Evolutionary conservation across 139 green algal genomes (phyloP), one percentile per base, ranked within the genome.

Genomic region (Parachlorella kessleri): DNA sequence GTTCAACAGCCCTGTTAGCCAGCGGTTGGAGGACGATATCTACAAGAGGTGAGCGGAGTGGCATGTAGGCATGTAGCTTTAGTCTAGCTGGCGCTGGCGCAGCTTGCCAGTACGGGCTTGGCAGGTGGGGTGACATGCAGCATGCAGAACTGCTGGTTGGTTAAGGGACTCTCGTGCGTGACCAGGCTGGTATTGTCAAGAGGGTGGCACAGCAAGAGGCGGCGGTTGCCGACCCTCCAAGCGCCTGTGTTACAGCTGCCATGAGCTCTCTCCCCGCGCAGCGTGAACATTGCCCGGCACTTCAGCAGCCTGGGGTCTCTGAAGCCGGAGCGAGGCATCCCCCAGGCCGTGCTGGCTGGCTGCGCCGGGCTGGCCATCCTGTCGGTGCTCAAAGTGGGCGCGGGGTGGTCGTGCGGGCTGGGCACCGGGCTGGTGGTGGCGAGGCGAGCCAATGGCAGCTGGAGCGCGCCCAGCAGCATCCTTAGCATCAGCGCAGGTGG

Each of bases 351-450:
- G 48, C 81, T 95, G 54, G 64, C 74, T 0, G 87, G 84, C 24
- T 85, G 79, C 0, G 73, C 75, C 4, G 91, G 89, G 5, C 81
- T 95, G 55, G 89, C 88, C 48, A 84, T 85, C 26, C 70, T 87
- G 30, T 81, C 83, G 35, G 55, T 79, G 18, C 48, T 81, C 32
- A 54, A 87, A 35, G 78, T 90, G 37, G 90, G 87, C 8, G 83
- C 88, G 30, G 90, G 91, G 6, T 93, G 88, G 88, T 90, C 78
- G 23, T 37, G 74, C 5, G 85, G 81, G 1, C 69, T 89, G 39
- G 91, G 90, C 30, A 90, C 87, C 41, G 89, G 91, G n/a, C 74
- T 94, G 72, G 88, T 93, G 70, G 81, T 94, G 21, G 82, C 81
- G 0, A 79, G 88, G 14, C 72, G 81, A 4, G 36, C 37, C 4